Evolutionary conservation across 805 yeast species (phyloP).

Genomic region (Lipomyces mesembrius): DNA sequence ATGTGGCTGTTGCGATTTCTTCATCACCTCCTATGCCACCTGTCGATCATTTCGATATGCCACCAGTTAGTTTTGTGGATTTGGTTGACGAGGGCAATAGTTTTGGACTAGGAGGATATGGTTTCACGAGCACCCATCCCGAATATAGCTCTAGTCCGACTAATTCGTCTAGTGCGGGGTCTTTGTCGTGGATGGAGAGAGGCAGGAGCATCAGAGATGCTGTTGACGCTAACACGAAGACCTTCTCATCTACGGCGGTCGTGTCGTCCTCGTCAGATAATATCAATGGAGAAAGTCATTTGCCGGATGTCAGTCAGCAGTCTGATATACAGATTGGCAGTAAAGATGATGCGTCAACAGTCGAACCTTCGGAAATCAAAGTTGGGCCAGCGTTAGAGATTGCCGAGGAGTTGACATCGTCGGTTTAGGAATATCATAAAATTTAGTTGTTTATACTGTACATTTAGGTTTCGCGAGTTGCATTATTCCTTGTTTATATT

Average conservation of each 20-base stretch:
- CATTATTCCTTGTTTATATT: not conserved
- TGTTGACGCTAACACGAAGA: not conserved
- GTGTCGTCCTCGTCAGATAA: not conserved
- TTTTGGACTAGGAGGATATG: constrained; percentile 30
- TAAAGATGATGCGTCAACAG: not conserved
- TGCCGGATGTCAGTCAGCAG: not conserved
- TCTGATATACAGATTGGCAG: not conserved
- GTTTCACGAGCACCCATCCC: constrained; percentile 6
- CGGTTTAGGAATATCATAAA: not conserved
- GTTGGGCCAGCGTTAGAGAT: not conserved
- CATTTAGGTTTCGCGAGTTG: not conserved
- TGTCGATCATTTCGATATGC: constrained; percentile 17
- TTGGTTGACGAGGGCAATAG: constrained; percentile 36
- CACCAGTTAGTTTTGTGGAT: constrained; percentile 27
- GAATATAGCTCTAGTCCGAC: constrained; percentile 14
- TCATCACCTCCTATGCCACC: not conserved
- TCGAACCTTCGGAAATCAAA: not conserved
- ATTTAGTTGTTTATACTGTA: no score
- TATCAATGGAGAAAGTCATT: not conserved
- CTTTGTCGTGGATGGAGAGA: constrained; percentile 23
- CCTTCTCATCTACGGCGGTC: not conserved
- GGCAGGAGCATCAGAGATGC: constrained; percentile 1
- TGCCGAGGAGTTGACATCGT: not conserved
- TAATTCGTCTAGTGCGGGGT: constrained; percentile 27
- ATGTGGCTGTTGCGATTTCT: not conserved